phyloP scores from a whole-genome alignment of 2,329 filamentous ascomycete species.

The Trichoderma sp. region DNA sequence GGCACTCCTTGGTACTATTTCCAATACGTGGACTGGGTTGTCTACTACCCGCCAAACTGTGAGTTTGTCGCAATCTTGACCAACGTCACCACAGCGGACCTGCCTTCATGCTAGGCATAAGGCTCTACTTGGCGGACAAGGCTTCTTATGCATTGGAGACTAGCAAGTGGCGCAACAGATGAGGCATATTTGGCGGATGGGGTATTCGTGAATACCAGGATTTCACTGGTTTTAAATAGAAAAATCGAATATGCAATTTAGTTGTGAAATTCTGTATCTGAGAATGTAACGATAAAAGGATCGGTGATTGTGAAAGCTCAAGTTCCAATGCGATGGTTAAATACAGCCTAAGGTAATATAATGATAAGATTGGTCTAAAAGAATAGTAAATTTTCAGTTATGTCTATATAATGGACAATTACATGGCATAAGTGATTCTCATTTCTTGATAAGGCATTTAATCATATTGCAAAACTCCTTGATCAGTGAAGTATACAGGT shows the following conservation, averaged over 20 bases:
- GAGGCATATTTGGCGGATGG: not conserved
- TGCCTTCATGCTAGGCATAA: conserved; percentile 1
- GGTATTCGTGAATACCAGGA: not conserved
- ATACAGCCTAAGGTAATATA: too few relatives aligned
- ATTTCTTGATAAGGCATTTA: too few relatives aligned
- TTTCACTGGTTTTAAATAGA: not conserved
- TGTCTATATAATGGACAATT: too few relatives aligned
- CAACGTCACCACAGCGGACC: not conserved
- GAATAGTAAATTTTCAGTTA: too few relatives aligned
- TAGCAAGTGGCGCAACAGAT: not conserved
- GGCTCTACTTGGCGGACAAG: not conserved
- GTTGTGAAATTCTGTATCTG: too few relatives aligned
- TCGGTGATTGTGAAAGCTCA: not conserved
- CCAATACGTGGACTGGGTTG: conserved; percentile 24
- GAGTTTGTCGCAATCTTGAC: conserved; percentile 21
- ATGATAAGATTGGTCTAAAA: too few relatives aligned
- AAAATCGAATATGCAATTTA: not conserved
- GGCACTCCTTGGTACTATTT: conserved; percentile 23
- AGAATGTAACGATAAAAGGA: not conserved
- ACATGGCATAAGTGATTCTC: too few relatives aligned
- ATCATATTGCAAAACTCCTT: too few relatives aligned
- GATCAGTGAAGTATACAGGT: too few relatives aligned
- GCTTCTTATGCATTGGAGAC: not conserved
- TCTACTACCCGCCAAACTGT: conserved; percentile 9
- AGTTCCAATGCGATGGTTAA: not conserved